A percentile compares a stretch with the other conserved stretches of the same genome.
These are phyloP conservation scores for Nitzschia inconspicua DNA, from an alignment of 108 stramenopile genomes.

Conservation along the genomic window DNA sequence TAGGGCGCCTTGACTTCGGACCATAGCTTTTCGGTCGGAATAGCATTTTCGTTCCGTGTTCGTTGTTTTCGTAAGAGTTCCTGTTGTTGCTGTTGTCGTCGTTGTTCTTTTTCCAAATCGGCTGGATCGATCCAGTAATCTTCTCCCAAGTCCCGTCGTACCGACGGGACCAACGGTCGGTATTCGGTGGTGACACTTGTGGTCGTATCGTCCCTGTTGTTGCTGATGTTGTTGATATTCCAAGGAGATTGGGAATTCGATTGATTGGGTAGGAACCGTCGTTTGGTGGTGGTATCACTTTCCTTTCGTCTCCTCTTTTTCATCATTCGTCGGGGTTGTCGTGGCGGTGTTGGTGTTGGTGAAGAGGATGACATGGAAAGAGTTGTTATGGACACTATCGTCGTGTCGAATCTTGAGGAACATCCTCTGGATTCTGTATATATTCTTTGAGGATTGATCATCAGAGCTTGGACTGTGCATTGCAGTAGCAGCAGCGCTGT, in stretches of 20 bases:
- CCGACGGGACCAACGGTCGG: slow-evolving; percentile 52
- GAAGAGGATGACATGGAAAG: too few relatives aligned
- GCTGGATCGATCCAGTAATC: slow-evolving; percentile 86
- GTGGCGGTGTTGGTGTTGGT: slow-evolving; percentile 17
- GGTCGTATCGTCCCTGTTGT: background rate
- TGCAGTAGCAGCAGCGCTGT: too few relatives aligned
- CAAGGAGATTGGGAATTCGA: background rate
- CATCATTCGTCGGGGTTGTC: slow-evolving; percentile 50
- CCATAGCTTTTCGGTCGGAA: slow-evolving; percentile 64
- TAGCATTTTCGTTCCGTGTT: slow-evolving; percentile 17
- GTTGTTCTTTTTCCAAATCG: slow-evolving; percentile 48
- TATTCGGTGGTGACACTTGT: slow-evolving; percentile 42
- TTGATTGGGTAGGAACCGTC: background rate
- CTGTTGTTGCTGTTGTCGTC: slow-evolving; percentile 52
- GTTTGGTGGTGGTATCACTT: background rate
- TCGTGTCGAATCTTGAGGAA: too few relatives aligned
- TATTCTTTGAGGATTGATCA: too few relatives aligned
- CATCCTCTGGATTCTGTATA: too few relatives aligned
- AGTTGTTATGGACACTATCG: too few relatives aligned
- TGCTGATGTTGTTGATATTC: background rate
- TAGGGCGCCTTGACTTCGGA: slow-evolving; percentile 75
- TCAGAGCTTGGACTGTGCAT: too few relatives aligned
- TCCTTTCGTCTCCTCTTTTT: slow-evolving; percentile 39
- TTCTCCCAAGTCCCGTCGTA: slow-evolving; percentile 61
- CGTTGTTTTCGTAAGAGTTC: slow-evolving; percentile 5